phyloP scores from a whole-genome alignment of 1,284 basidiomycete genomes.

The Sporisorium graminicola region DNA sequence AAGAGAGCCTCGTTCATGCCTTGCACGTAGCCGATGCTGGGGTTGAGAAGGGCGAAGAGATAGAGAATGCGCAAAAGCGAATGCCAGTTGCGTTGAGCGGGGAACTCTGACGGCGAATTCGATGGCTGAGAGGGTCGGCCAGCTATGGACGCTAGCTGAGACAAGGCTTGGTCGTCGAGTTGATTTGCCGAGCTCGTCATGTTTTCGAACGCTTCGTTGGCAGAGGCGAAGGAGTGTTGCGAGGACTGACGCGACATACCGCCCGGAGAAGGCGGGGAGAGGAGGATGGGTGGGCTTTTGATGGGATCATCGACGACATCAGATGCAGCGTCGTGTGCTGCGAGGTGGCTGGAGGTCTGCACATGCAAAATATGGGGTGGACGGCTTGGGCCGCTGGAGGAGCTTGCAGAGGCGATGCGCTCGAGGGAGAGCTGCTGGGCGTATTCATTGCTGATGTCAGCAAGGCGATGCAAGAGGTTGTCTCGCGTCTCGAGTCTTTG shows the following conservation, averaged over 20 bases:
- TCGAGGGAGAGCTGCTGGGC: constrained; percentile 41
- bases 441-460: constrained; percentile 47
- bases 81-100: constrained; percentile 60
- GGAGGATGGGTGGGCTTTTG: constrained; percentile 49
- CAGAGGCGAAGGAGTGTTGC: constrained; percentile 41
- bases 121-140: background rate
- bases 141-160: background rate
- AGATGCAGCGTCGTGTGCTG: background rate
- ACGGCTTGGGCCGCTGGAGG: constrained; percentile 4
- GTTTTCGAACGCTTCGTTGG: constrained; percentile 19
- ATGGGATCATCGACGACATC: constrained; percentile 15
- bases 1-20: constrained; percentile 68
- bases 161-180: background rate
- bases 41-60: constrained; percentile 66
- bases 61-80: constrained; percentile 66
- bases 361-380: constrained; percentile 33
- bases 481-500: constrained; percentile 24
- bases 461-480: constrained; percentile 43
- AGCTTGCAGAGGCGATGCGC: constrained; percentile 19
- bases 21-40: constrained; percentile 65
- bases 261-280: constrained; percentile 49
- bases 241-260: constrained; percentile 37
- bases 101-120: background rate
- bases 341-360: constrained; percentile 13
- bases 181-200: background rate